A percentile compares a stretch with the other conserved stretches of the same genome.
These are phyloP conservation scores for Debaryomyces subglobosus DNA, from an alignment of 1,139 yeast genomes.

Conservation along the genomic window DNA sequence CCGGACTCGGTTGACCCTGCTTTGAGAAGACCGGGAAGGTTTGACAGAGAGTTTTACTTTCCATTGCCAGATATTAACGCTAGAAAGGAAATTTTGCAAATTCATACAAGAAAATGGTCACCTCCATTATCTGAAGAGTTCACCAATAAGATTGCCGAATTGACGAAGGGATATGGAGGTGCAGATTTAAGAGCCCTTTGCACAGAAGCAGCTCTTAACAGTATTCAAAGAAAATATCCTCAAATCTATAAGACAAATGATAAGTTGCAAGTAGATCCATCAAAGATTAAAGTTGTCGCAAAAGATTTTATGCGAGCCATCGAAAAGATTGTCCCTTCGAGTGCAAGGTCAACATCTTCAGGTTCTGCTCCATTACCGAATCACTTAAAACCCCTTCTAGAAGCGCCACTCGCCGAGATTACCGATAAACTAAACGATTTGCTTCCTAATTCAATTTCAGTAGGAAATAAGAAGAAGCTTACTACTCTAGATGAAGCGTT, in stretches of 20 bases:
- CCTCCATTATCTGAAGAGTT: conserved; percentile 67
- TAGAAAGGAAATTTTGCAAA: conserved; percentile 73
- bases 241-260: conserved; percentile 83
- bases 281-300: conserved; percentile 73
- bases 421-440: conserved; percentile 54
- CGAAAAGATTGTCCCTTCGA: conserved; percentile 88
- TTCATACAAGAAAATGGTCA: conserved; percentile 89
- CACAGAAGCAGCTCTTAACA: conserved; percentile 91
- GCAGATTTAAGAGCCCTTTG: conserved; percentile 94
- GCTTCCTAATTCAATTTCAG: conserved; percentile 57
- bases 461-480: conserved; percentile 43
- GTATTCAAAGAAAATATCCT: conserved; percentile 91
- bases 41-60: conserved; percentile 95
- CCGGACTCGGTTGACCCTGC: conserved; percentile 99
- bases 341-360: conserved; percentile 80
- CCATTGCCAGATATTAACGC: conserved; percentile 88
- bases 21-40: conserved; percentile 93
- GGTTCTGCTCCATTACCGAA: conserved; percentile 81
- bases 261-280: conserved; percentile 74
- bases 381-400: conserved; percentile 64
- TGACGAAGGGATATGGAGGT: conserved; percentile 98
- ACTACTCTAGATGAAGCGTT: conserved; percentile 72
- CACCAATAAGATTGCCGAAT: conserved; percentile 66
- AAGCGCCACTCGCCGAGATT: conserved; percentile 50
- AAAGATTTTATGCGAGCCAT: conserved; percentile 86